A percentile compares a stretch with the other conserved stretches of the same genome.
Conservation (phyloP, 2,329 filamentous ascomycete genomes). For the Neocucurbitaria cava region DNA sequence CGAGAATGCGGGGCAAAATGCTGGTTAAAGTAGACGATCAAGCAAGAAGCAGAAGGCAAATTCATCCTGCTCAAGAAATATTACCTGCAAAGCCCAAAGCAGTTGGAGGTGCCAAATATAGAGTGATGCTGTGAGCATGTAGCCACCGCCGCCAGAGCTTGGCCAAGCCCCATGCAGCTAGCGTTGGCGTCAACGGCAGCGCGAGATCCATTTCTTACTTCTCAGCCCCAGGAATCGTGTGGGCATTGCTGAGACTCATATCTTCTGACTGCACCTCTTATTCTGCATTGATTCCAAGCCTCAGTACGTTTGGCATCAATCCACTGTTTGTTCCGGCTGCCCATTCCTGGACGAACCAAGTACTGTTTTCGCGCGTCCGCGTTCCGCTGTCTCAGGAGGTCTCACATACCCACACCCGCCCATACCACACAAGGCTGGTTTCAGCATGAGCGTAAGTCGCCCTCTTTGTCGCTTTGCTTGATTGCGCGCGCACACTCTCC, state of each 20-base stretch:
- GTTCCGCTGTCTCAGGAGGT: slow-evolving; percentile 44
- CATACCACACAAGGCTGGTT: slow-evolving; percentile 43
- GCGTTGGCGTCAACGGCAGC: slow-evolving; percentile 13
- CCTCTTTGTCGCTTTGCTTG: slow-evolving; percentile 19
- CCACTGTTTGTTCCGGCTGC: neutral
- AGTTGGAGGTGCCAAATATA: slow-evolving; percentile 26
- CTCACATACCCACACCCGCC: slow-evolving; percentile 31
- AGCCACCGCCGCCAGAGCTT: slow-evolving; percentile 7
- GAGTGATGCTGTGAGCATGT: slow-evolving; percentile 15
- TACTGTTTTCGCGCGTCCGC: slow-evolving; percentile 19
- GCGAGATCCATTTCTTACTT: slow-evolving; percentile 6
- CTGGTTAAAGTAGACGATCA: neutral
- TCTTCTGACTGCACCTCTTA: slow-evolving; percentile 16
- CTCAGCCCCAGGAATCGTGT: slow-evolving; percentile 24
- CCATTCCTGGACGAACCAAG: slow-evolving; percentile 8
- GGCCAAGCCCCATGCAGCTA: slow-evolving; percentile 11
- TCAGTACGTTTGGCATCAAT: slow-evolving; percentile 8
- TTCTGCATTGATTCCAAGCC: slow-evolving; percentile 13
- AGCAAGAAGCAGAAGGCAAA: neutral
- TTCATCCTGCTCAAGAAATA: neutral
- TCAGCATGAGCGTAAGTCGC: slow-evolving; percentile 50
- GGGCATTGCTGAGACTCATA: slow-evolving; percentile 17
- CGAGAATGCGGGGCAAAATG: neutral
- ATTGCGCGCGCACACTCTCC: slow-evolving; percentile 10
- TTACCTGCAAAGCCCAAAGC: slow-evolving; percentile 6